Evolutionary conservation across 805 yeast species (phyloP).

Genomic region (Barnettozyma californica): DNA sequence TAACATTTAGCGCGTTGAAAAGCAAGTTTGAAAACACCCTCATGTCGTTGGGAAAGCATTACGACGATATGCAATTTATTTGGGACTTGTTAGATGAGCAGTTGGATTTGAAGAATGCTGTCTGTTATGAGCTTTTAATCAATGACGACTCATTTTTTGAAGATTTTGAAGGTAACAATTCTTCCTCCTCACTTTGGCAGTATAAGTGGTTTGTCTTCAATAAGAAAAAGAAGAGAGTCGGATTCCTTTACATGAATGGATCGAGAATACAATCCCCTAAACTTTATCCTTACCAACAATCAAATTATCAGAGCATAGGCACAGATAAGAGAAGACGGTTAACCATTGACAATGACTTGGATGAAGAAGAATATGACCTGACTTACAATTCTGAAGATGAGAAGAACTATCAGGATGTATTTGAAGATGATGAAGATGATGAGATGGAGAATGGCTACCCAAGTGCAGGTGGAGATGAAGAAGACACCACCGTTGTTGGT

Average conservation of each 20-base stretch:
- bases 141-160: slow-evolving; percentile 32
- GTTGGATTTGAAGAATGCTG: slow-evolving; percentile 57
- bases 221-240: slow-evolving; percentile 86
- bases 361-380: slow-evolving; percentile 41
- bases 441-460: slow-evolving; percentile 25
- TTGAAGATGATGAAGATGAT: slow-evolving; percentile 22
- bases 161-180: slow-evolving; percentile 31
- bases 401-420: slow-evolving; percentile 20
- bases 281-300: slow-evolving; percentile 25
- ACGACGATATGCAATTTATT: slow-evolving; percentile 51
- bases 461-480: slow-evolving; percentile 4
- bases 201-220: slow-evolving; percentile 88
- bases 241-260: slow-evolving; percentile 71
- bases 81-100: slow-evolving; percentile 88
- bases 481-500: slow-evolving; percentile 28
- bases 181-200: slow-evolving; percentile 32
- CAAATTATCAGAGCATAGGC: slow-evolving; percentile 4
- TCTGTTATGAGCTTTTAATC: slow-evolving; percentile 58
- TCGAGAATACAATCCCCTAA: slow-evolving; percentile 35
- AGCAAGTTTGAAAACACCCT: slow-evolving; percentile 73
- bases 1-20: slow-evolving; percentile 43
- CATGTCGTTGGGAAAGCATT: slow-evolving; percentile 54
- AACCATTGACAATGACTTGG: slow-evolving; percentile 34
- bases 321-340: slow-evolving; percentile 23
- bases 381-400: slow-evolving; percentile 35